Base-by-base conservation (phyloP, 1,284 basidiomycete genomes). In the Ustilago nuda region DNA sequence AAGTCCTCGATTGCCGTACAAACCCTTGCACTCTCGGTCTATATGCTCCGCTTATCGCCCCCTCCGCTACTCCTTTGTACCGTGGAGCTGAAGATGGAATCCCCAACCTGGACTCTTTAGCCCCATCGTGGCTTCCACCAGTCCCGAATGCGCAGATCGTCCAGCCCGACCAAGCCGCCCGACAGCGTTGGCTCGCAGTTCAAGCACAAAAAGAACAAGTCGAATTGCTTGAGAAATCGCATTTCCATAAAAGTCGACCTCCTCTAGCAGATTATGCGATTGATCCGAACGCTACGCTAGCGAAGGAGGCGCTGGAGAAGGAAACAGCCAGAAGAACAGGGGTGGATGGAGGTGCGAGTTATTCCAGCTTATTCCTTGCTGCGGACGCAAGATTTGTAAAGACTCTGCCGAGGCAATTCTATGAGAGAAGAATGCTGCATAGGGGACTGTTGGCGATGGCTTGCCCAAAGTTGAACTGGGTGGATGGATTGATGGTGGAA, bases 21-120 rank as follows among this genome's bases (percentile, higher is more conserved):
- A 85, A 85, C 39, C 83, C 84, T 5, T 83, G 81, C 61, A 84
- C 83, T 17, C 69, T 83, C 15, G 81, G 84, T 9, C 65, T 85
- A 23, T 85, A 85, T 41, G 80, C 84, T 23, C 84, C 84, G 11
- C 52, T 84, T 12, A 56, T 84, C 8, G 56, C 76, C 0, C 71
- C 80, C 2, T 56, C 71, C 32, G 53, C 56, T 0, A 48, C 60
- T 2, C 56, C 61, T 2, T 37, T 35, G 2, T 56, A 65, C 8
- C 56, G 54, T 35, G 57, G 58, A 17, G 51, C 52, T 13, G 56
- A 70, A 33, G 53, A 61, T 35, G 64, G 12, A 0, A 53, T 17
- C 5, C 19, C 56, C 3, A 60, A 66, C 6, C n/a, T 50, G 12
- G 56, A 65, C 4, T 46, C 59, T 4, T n/a, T 64, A 8, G 54